Conservation (phyloP, 768 basidiomycete genomes). For the Termitomyces sp. region DNA sequence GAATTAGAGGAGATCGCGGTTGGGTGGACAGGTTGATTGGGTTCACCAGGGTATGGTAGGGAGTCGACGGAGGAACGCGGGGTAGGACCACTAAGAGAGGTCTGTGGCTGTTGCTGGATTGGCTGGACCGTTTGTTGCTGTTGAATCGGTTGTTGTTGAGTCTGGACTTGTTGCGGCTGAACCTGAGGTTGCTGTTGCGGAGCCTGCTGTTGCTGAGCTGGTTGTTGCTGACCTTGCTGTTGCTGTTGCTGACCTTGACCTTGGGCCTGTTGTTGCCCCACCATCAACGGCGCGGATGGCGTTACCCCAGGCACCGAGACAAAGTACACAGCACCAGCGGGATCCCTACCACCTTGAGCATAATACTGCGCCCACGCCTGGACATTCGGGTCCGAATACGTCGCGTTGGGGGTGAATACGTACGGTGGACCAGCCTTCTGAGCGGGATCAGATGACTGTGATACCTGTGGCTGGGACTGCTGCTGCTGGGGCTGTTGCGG, state of each 20-base stretch:
- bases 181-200: conserved; percentile 18
- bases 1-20: not conserved
- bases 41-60: conserved; percentile 19
- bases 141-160: conserved; percentile 14
- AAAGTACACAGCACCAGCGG: conserved; percentile 79
- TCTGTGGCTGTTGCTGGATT: conserved; percentile 5
- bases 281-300: conserved; percentile 26
- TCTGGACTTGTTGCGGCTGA: conserved; percentile 16
- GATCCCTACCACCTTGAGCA: conserved; percentile 71
- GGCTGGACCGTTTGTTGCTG: conserved; percentile 4
- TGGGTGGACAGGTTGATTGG: not conserved
- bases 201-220: conserved; percentile 12
- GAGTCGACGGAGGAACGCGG: conserved; percentile 6
- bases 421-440: conserved; percentile 42
- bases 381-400: conserved; percentile 76
- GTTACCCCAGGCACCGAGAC: conserved; percentile 73
- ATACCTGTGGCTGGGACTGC: conserved; percentile 14
- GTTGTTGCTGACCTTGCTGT: conserved; percentile 12
- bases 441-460: conserved; percentile 21
- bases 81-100: not conserved
- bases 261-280: conserved; percentile 10
- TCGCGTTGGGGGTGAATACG: conserved; percentile 58
- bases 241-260: conserved; percentile 14
- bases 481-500: conserved; percentile 18
- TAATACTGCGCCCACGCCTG: conserved; percentile 90